These are phyloP conservation scores for Cercospora zeina DNA, from an alignment of 2,329 filamentous ascomycete species.

Conservation along the genomic window DNA sequence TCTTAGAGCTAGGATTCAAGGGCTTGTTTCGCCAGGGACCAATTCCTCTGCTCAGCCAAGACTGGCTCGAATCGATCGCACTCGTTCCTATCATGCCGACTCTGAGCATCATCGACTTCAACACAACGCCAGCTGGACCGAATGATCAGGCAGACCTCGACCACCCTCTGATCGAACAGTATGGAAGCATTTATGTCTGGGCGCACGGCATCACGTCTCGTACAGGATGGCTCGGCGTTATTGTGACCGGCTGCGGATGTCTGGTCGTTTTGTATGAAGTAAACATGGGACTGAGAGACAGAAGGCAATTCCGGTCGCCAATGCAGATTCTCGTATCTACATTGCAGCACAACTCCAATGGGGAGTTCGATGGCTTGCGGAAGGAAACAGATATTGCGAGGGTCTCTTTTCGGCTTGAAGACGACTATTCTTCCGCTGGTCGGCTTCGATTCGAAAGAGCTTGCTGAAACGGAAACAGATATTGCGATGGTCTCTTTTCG, in stretches of 20 bases:
- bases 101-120: slow-evolving; percentile 31
- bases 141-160: background rate
- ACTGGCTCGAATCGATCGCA: background rate
- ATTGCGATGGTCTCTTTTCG: too few relatives aligned
- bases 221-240: slow-evolving; percentile 28
- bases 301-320: slow-evolving; percentile 21
- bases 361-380: slow-evolving; percentile 29
- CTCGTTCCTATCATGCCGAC: slow-evolving; percentile 28
- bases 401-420: slow-evolving; percentile 27
- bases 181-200: slow-evolving; percentile 31
- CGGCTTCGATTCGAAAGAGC: slow-evolving; percentile 25
- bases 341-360: slow-evolving; percentile 29
- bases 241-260: slow-evolving; percentile 25
- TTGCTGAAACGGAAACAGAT: too few relatives aligned
- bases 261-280: slow-evolving; percentile 29
- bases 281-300: slow-evolving; percentile 22
- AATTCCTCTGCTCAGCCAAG: background rate
- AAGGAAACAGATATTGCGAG: slow-evolving; percentile 27
- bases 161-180: slow-evolving; percentile 14
- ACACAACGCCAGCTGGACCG: background rate
- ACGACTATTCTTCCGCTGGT: slow-evolving; percentile 18
- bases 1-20: background rate
- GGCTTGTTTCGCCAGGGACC: too few relatives aligned
- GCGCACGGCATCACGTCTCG: slow-evolving; percentile 31
- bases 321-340: slow-evolving; percentile 33